Base-by-base conservation (phyloP, 169 alveolate species). In the Plasmodium billcollinsi region DNA sequence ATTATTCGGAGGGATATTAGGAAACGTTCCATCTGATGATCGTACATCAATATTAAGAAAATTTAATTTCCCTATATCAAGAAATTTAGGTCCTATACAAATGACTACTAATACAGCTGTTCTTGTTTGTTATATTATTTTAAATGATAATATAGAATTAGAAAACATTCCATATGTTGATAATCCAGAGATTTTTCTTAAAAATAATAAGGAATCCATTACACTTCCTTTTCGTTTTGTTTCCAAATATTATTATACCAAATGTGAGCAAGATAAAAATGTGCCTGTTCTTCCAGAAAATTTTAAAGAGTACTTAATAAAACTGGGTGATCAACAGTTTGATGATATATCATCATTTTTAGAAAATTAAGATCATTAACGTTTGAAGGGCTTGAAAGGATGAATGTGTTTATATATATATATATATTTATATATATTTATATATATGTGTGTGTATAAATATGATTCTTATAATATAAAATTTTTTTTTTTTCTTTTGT, bases 101-200 rank as follows among this genome's bases (percentile, higher is more conserved):
- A 90, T 90, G 94, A 90, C 94, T 24, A 90, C 94, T 15, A 83
- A 90, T 21, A 90, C 94, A 11, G 94, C 94, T 4, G 92, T 90
- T 20, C 73, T 90, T 18, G 94, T 90, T 29, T 78, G 89, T 39
- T 65, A 90, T 59, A 90, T 90, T 43, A 67, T 90, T 73, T 61
- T 90, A 14, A 73, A 90, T 45, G 85, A 89, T 45, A 26, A 61
- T 20, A 45, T 54, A 0, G 74, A 61, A 50, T 76, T 69, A 50
- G 56, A 73, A 70, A 43, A 80, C 47, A 75, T 78, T 58, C 90
- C 89, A 8, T 78, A 65, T 78, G 78, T 78, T 54, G 89, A 78
- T 58, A 50, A 66, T n/a, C 89, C 89, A 6, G 89, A 78, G 33
- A 66, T 78, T 15, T 2, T 20, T n/a, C 74, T 78, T 15, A 29